Conservation (phyloP, 306 rosid species). For the Geum urbanum region DNA sequence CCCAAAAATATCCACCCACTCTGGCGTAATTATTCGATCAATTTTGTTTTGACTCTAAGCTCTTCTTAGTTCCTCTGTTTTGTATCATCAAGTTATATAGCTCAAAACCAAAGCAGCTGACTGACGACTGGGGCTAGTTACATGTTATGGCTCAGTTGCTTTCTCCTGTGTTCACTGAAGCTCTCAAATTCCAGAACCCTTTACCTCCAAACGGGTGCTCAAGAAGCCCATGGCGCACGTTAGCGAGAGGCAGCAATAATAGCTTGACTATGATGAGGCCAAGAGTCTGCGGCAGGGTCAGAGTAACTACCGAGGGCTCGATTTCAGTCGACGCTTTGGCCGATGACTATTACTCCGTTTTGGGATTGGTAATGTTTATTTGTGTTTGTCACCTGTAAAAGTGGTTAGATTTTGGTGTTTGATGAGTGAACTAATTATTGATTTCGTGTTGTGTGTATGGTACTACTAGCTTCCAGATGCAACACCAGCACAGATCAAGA, state of each 20-base stretch:
- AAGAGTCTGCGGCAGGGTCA: slow-evolving; percentile 46
- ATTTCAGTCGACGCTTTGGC: slow-evolving; percentile 46
- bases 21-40: background rate
- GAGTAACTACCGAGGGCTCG: slow-evolving; percentile 53
- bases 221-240: slow-evolving; percentile 42
- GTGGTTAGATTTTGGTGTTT: slow-evolving; percentile 2
- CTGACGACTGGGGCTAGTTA: too few relatives aligned
- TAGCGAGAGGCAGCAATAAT: slow-evolving; percentile 23
- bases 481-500: slow-evolving; percentile 69
- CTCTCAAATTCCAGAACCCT: slow-evolving; percentile 54
- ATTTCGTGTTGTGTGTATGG: slow-evolving; percentile 4
- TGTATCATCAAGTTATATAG: background rate
- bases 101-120: background rate
- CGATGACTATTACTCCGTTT: slow-evolving; percentile 81
- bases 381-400: background rate
- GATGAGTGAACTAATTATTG: slow-evolving; percentile 20
- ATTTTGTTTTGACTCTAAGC: background rate
- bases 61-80: too few relatives aligned
- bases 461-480: slow-evolving; percentile 82
- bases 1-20: slow-evolving; percentile 20
- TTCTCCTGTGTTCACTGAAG: slow-evolving; percentile 61
- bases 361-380: slow-evolving; percentile 66
- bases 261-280: slow-evolving; percentile 36
- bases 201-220: slow-evolving; percentile 31
- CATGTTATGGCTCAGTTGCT: slow-evolving; percentile 56